Percentiles rank a stretch among this genome's conserved stretches.
Evolutionary conservation across 2,329 filamentous ascomycete genomes (phyloP).

Genomic region (Eutypa lata): DNA sequence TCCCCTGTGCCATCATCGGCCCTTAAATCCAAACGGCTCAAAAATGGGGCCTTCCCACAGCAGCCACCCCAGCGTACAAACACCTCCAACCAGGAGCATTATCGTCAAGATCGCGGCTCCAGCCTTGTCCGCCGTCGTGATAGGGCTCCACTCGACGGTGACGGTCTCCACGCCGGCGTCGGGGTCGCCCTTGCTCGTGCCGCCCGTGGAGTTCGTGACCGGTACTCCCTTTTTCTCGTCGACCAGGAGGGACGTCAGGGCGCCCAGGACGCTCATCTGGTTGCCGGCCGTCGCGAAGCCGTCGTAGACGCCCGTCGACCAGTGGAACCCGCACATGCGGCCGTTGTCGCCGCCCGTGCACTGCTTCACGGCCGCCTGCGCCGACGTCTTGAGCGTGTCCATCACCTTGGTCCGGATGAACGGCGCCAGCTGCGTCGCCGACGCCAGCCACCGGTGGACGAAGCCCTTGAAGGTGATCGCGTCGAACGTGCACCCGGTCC

Average conservation of each 20-base stretch:
- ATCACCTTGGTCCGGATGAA: conserved; percentile 32
- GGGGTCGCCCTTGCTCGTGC: conserved; percentile 30
- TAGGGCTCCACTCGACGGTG: conserved; percentile 3
- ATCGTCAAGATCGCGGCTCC: conserved; percentile 25
- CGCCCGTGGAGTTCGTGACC: conserved; percentile 37
- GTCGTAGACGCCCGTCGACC: conserved; percentile 43
- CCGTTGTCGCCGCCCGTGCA: conserved; percentile 33
- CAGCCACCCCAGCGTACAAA: background rate
- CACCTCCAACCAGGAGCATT: conserved; percentile 10
- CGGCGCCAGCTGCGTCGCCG: conserved; percentile 35
- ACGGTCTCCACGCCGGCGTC: conserved; percentile 14
- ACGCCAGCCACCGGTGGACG: conserved; percentile 48
- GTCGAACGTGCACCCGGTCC: conserved; percentile 48
- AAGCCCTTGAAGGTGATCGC: conserved; percentile 58
- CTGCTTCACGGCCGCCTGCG: conserved; percentile 35
- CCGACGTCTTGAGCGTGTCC: conserved; percentile 32
- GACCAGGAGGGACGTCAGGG: conserved; percentile 41
- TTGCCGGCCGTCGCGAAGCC: conserved; percentile 46
- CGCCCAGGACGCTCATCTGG: conserved; percentile 45
- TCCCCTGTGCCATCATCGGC: no score
- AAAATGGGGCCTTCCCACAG: no score
- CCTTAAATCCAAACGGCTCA: no score
- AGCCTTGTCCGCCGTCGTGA: conserved; percentile 23
- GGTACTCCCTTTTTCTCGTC: conserved; percentile 24
- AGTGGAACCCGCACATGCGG: conserved; percentile 46